Evolutionary conservation across 495 filamentous ascomycete genomes (phyloP).

Genomic region (Patellaria atrata): DNA sequence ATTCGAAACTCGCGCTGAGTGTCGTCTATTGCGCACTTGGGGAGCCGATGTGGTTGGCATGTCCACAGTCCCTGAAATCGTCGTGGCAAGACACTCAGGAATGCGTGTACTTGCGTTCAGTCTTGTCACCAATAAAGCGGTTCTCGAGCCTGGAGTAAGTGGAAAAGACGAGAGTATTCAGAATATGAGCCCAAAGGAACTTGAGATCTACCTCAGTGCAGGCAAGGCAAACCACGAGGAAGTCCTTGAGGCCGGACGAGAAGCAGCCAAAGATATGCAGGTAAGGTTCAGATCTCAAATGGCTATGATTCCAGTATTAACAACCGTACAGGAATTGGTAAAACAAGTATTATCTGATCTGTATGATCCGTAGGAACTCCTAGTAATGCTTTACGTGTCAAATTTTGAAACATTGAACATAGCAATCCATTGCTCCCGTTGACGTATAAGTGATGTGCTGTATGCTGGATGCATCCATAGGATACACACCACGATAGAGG

Average conservation of each 20-base stretch:
- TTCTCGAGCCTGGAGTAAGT: conserved; percentile 46
- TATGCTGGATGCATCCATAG: too few relatives aligned
- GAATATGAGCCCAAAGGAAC: conserved; percentile 30
- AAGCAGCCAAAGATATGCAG: conserved; percentile 55
- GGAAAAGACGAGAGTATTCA: conserved; percentile 38
- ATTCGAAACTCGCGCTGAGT: conserved; percentile 67
- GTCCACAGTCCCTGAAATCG: conserved; percentile 66
- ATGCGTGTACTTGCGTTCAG: conserved; percentile 60
- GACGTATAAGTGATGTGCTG: too few relatives aligned
- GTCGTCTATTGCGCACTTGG: conserved; percentile 50
- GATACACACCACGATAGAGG: too few relatives aligned
- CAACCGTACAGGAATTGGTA: conserved; percentile 17
- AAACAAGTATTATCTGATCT: conserved; percentile 26
- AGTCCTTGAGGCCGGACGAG: conserved; percentile 48
- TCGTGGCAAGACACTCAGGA: conserved; percentile 56
- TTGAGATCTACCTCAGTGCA: conserved; percentile 41
- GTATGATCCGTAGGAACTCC: conserved; percentile 5
- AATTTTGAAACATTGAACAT: too few relatives aligned
- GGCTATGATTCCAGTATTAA: not conserved
- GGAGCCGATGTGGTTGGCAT: conserved; percentile 67
- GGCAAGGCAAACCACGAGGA: conserved; percentile 62
- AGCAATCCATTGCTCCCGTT: too few relatives aligned
- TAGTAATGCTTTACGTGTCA: too few relatives aligned
- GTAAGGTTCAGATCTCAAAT: conserved; percentile 24
- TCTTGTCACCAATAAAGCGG: conserved; percentile 61